Evolutionary conservation across 257 asterid species (phyloP), one percentile per base, ranked within the genome.

Genomic region (Fraxinus excelsior): DNA sequence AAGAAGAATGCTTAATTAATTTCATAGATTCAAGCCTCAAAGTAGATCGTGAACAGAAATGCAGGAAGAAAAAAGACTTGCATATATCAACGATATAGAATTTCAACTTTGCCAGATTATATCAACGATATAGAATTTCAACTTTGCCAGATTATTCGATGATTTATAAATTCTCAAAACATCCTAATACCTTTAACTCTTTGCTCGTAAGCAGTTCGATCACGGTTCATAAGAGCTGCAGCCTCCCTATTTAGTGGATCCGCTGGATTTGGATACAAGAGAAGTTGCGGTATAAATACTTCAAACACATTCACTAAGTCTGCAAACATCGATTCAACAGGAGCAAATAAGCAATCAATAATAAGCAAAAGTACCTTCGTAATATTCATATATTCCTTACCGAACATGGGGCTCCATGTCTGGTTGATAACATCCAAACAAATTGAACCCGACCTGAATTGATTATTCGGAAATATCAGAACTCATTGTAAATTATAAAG

Each of bases 341-440:
- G 21, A 40, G 18, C 42, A 35, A 10, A 69, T 32, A 13, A 81
- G 56, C 70, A 65, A 25, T 60, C 74, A 56, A 29, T n/a, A 79
- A 51, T 29, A 60, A 21, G 42, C 49, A 32, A 53, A 70, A 4
- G 31, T 21, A 19, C 12, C 13, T 7, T 58, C 13, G 14, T 8
- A 21, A 58, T 21, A 21, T 7, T 21, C 13, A 62, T 75, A 46
- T 14, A 46, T 81, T 7, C 67, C 83, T 82, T 93, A 96, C 99
- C 99, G 58, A 93, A 94, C 99, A 94, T 96, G 72, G 98, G 98
- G 86, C 99, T 96, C 99, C 99, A 96, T 0, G 97, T 91, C 89
- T 96, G 98, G 85, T 93, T 93, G 80, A 93, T 96, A 46, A 96
- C 98, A 86, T 96, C 98, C 62, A 93, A 88, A 74, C 99, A 96